Base-by-base conservation (phyloP, 768 basidiomycete genomes). In the Pulveroboletus sp. region DNA sequence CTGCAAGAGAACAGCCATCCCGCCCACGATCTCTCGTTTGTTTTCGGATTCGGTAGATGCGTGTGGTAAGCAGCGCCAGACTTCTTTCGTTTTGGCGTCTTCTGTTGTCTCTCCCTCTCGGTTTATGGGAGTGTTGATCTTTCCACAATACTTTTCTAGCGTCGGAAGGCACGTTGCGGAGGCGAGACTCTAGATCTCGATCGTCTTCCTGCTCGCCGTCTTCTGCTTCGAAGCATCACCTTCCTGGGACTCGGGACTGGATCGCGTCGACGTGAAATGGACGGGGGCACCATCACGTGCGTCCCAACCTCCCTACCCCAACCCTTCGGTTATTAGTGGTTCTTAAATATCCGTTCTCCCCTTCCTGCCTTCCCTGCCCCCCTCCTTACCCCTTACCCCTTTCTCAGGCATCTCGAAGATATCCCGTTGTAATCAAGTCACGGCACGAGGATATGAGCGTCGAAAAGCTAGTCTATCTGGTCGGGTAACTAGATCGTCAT, bases 11-110 rank as follows among this genome's bases (percentile, higher is more conserved):
- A 50, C 6, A 32, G 15, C 18, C 38, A 18, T 11, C 28, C 50
- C 1, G 32, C 43, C 10, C 58, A 63, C 24, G 43, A 45, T 11
- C 51, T 56, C 32, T 54, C 64, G 8, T 64, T 66, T 26, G 54
- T 45, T 2, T 64, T 66, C 40, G 64, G 64, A 36, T 67, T 83
- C 31, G 76, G 79, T 64, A 80, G 80, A 44, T 46, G 76, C 47
- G 24, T 51, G 27, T 60, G 57, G 60, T 58, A 38, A 44, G 21
- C 6, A 5, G 14, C 14, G 5, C 12, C 33, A 14, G 33, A 6
- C 7, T 21, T 10, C 17, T 7, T 31, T 27, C 9, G 27, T 26
- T 11, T 11, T 21, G 21, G 21, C 3, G 21, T 21, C 21, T 21
- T 21, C 21, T 21, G 3, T 21, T 21, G 21, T 21, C 3, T 21